phyloP scores from a whole-genome alignment of 306 rosid species.

The Sophora flavescens region DNA sequence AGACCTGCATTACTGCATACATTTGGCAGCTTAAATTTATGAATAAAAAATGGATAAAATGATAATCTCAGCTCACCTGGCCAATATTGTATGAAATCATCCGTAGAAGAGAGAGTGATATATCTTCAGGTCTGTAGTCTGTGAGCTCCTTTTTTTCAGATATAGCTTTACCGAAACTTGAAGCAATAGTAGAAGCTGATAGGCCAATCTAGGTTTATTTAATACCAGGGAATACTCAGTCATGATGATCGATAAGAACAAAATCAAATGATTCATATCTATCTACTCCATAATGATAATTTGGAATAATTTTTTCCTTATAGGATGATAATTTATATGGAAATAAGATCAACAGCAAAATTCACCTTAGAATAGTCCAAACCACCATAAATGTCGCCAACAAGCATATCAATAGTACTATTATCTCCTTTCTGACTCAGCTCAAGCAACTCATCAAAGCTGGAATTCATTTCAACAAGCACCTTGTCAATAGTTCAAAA shows the following conservation, averaged over 20 bases:
- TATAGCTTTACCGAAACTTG: conserved; percentile 97
- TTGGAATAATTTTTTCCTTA: conserved; percentile 6
- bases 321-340: conserved; percentile 7
- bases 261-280: conserved; percentile 32
- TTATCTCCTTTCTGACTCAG: conserved; percentile 97
- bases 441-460: conserved; percentile 98
- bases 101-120: conserved; percentile 92
- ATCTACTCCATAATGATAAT: conserved; percentile 23
- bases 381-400: conserved; percentile 99
- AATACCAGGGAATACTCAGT: conserved; percentile 45
- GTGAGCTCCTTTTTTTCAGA: conserved; percentile 90
- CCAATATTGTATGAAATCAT: conserved; percentile 99
- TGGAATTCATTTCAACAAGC: conserved; percentile 59
- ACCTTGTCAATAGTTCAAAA: conserved; percentile 33
- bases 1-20: background rate
- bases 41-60: conserved; percentile 7
- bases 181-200: conserved; percentile 95
- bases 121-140: conserved; percentile 98
- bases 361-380: conserved; percentile 93
- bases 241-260: conserved; percentile 39
- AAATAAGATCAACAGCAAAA: conserved; percentile 40
- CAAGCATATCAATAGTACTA: conserved; percentile 95
- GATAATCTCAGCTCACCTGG: conserved; percentile 66
- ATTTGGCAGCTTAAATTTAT: conserved; percentile 20
- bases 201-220: conserved; percentile 81